Base-by-base conservation (phyloP, 2,329 filamentous ascomycete genomes). In the Epichloe brachyelytri region DNA sequence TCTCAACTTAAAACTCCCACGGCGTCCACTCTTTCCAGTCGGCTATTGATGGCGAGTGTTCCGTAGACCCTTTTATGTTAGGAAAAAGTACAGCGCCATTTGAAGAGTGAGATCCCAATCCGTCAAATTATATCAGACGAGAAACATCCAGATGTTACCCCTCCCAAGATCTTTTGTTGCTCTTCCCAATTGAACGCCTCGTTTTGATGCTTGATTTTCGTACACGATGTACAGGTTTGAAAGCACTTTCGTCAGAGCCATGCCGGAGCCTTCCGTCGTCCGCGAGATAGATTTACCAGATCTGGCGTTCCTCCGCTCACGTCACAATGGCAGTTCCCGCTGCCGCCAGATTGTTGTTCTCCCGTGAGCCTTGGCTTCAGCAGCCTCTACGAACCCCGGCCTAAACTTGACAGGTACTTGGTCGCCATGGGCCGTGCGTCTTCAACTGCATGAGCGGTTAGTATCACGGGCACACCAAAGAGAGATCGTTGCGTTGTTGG, bases 381-480 rank as follows among this genome's bases (percentile, higher is more conserved):
- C 63, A 37, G 61, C 58, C 51, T 69, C 66, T 34, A 70, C 43
- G 48, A 80, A 82, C 6, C 65, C 69, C 3, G 79, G 79, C 15
- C 80, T 72, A 68, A 76, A 84, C 62, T 79, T 82, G 36, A 69
- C 22, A 85, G 69, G 55, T 82, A 82, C 57, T 83, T 83, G 3
- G 70, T 74, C 4, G 80, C 80, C 65, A 82, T 74, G 0, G 80
- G 73, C 52, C 79, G 72, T 7, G 80, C 76, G 58, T 84, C 80
- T 60, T 83, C 80, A 56, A 78, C 78, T 82, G 53, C 22, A 40
- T 26, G 17, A 51, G 38, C 6, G 14, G 11, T 40, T 19, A 34
- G 22, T 8, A 10, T 48, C 15, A 15, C 2, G 30, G 12, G n/a
- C 14, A 41, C 39, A 17, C 5, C 12, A 1, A 38, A 38, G n/a